These are phyloP conservation scores for Colletotrichum viniferum DNA, from an alignment of 2,329 filamentous ascomycete genomes.

Conservation along the genomic window DNA sequence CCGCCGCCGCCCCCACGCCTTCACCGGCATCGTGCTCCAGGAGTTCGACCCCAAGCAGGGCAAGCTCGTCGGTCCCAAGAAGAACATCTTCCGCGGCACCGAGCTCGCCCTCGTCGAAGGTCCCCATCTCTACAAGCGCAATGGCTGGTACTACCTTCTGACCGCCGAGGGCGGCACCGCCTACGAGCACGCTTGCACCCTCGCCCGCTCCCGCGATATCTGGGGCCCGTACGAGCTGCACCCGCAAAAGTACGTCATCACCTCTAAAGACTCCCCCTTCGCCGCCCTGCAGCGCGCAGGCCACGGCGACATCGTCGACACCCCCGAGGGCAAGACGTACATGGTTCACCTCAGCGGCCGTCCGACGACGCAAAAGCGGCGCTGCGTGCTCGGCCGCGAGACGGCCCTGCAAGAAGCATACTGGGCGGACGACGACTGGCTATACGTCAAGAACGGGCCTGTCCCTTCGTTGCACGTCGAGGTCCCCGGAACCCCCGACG, in stretches of 20 bases:
- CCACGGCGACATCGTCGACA: constrained; percentile 60
- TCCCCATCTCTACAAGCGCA: constrained; percentile 63
- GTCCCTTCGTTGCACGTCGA: constrained; percentile 59
- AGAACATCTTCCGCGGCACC: constrained; percentile 60
- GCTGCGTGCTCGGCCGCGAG: constrained; percentile 60
- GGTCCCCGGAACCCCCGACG: constrained; percentile 51
- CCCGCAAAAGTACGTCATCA: constrained; percentile 61
- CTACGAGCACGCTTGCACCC: constrained; percentile 64
- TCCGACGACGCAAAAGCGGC: constrained; percentile 53
- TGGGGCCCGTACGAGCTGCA: constrained; percentile 68
- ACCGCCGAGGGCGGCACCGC: constrained; percentile 66
- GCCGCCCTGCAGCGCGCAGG: constrained; percentile 57
- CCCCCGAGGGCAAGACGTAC: constrained; percentile 55
- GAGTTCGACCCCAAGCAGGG: constrained; percentile 56
- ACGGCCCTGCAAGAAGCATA: constrained; percentile 63
- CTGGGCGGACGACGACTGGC: constrained; percentile 67
- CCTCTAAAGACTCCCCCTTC: constrained; percentile 53
- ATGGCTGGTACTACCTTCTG: constrained; percentile 64
- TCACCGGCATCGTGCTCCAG: constrained; percentile 63
- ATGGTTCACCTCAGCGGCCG: constrained; percentile 58
- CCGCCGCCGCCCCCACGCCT: constrained; percentile 49
- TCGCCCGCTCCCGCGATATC: constrained; percentile 55
- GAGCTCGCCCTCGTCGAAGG: constrained; percentile 60
- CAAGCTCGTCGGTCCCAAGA: constrained; percentile 58
- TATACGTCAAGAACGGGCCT: constrained; percentile 64